Evolutionary conservation across 768 basidiomycete genomes (phyloP).

Genomic region (Roridomyces roridus): DNA sequence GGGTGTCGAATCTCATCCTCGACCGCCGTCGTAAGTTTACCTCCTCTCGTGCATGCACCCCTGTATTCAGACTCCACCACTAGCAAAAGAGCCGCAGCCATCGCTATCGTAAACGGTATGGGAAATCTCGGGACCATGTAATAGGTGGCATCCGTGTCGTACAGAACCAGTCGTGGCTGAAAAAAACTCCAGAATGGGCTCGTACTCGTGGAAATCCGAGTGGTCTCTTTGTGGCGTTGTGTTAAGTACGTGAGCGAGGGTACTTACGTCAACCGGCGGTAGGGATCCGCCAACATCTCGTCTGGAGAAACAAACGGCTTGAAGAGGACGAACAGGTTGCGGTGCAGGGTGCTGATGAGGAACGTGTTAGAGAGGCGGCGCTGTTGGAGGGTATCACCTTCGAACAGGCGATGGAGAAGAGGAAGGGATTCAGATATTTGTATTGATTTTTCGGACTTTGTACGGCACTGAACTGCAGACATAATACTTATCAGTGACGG

Average conservation of each 20-base stretch:
- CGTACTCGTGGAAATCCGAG: constrained; percentile 61
- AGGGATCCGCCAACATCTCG: constrained; percentile 34
- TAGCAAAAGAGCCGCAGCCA: constrained; percentile 58
- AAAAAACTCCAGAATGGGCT: constrained; percentile 58
- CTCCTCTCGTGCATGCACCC: not conserved
- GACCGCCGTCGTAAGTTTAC: constrained; percentile 57
- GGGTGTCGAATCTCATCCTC: constrained; percentile 66
- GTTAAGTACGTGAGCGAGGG: not conserved
- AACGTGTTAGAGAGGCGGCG: constrained; percentile 63
- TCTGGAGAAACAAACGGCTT: constrained; percentile 53
- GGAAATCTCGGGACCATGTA: constrained; percentile 63
- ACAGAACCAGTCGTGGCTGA: too few species aligned
- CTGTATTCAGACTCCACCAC: not conserved
- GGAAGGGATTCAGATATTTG: constrained; percentile 64
- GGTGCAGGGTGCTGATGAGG: constrained; percentile 50
- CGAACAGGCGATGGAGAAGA: constrained; percentile 61
- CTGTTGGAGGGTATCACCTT: constrained; percentile 63
- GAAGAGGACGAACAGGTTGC: constrained; percentile 52
- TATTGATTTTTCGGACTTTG: too few species aligned
- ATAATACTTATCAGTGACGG: too few species aligned
- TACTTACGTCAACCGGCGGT: too few species aligned
- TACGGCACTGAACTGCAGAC: too few species aligned
- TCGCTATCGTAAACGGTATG: constrained; percentile 64
- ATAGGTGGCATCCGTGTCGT: constrained; percentile 37
- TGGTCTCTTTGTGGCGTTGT: constrained; percentile 35